Conservation (phyloP, 805 yeast species). For the Candida ipomoeae region DNA sequence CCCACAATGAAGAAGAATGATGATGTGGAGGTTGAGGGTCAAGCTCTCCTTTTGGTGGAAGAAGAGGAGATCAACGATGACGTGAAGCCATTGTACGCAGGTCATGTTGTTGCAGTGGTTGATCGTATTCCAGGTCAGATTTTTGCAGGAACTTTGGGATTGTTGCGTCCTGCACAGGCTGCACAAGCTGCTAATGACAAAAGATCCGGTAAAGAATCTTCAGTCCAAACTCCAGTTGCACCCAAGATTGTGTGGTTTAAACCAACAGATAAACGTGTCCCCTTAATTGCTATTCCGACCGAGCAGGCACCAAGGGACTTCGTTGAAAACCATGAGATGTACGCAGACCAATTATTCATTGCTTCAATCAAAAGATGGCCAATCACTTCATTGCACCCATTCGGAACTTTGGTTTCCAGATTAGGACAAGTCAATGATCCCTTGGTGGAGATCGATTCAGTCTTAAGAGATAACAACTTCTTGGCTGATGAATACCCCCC, state of each 20-base stretch:
- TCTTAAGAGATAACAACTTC: constrained; percentile 82
- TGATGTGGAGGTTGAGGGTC: constrained; percentile 98
- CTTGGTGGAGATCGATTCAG: constrained; percentile 78
- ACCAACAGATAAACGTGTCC: constrained; percentile 97
- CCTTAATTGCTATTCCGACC: constrained; percentile 95
- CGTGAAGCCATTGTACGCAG: constrained; percentile 90
- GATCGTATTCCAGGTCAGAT: constrained; percentile 97
- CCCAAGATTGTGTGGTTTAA: constrained; percentile 99
- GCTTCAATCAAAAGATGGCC: constrained; percentile 99
- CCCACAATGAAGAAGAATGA: constrained; percentile 97
- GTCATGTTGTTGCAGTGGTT: constrained; percentile 96
- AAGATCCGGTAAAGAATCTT: constrained; percentile 43
- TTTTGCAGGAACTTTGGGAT: constrained; percentile 90
- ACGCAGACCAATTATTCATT: constrained; percentile 77
- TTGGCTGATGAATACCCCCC: constrained; percentile 76
- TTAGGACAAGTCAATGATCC: constrained; percentile 78
- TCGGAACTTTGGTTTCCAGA: constrained; percentile 86
- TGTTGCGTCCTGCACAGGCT: constrained; percentile 93
- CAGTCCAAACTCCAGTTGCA: constrained; percentile 43
- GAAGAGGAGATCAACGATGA: constrained; percentile 95
- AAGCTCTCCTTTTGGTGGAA: constrained; percentile 82
- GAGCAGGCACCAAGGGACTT: constrained; percentile 97
- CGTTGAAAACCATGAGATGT: constrained; percentile 84
- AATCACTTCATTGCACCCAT: constrained; percentile 95
- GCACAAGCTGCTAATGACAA: constrained; percentile 70